phyloP scores from a whole-genome alignment of 169 alveolate genomes.

The Plasmodium berghei region DNA sequence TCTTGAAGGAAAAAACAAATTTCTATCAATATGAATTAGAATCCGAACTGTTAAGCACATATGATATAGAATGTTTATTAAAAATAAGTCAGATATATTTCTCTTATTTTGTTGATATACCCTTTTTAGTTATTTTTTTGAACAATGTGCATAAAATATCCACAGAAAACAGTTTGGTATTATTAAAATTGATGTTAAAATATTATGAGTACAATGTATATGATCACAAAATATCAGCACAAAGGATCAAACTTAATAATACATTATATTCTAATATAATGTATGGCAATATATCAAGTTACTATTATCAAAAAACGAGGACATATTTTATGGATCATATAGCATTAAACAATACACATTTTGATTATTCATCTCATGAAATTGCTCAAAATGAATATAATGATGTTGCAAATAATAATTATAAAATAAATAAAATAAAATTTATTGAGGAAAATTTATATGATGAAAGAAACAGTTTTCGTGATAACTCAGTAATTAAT shows the following conservation, averaged over 20 bases:
- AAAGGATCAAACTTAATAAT: not conserved
- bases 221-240: not conserved
- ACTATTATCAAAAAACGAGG: no score
- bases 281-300: no score
- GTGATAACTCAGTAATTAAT: no score
- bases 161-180: conserved; percentile 1
- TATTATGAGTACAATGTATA: conserved; percentile 24
- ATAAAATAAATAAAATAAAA: no score
- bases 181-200: conserved; percentile 8
- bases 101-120: not conserved
- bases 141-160: conserved; percentile 40
- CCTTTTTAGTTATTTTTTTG: conserved; percentile 20
- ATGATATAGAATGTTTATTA: conserved; percentile 43
- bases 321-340: no score
- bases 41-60: not conserved
- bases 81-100: conserved; percentile 18
- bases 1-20: conserved; percentile 28
- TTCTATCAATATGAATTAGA: conserved; percentile 22
- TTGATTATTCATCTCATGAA: no score
- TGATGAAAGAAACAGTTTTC: no score
- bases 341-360: no score
- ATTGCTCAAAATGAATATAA: no score
- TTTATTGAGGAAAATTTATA: no score
- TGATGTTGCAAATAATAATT: no score
- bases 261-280: no score